Percentiles rank a stretch among this genome's conserved stretches.
phyloP scores from a whole-genome alignment of 1,284 basidiomycete species.

The Porogramme epimiltina region DNA sequence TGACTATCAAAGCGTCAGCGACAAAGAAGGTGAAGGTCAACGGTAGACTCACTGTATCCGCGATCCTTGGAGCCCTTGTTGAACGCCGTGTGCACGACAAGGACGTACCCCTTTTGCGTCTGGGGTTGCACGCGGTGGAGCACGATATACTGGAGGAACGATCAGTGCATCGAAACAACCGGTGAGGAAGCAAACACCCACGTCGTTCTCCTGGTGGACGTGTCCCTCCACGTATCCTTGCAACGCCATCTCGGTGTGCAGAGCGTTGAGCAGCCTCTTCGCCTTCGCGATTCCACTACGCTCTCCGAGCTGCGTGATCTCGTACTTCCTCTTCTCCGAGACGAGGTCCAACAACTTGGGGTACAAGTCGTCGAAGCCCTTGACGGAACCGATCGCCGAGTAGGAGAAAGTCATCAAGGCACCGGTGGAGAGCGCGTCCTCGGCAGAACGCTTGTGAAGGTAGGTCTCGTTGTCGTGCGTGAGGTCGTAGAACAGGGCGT shows the following conservation, averaged over 20 bases:
- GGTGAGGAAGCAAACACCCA: too few species aligned
- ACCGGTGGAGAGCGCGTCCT: constrained; percentile 91
- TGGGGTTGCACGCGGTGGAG: constrained; percentile 87
- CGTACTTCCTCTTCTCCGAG: constrained; percentile 79
- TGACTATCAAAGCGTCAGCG: constrained; percentile 49
- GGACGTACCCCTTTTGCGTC: constrained; percentile 90
- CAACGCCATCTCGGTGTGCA: constrained; percentile 89
- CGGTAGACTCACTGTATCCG: constrained; percentile 62
- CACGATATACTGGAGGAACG: constrained; percentile 75
- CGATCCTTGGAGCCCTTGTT: constrained; percentile 76
- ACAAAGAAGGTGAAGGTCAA: neutral
- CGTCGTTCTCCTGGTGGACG: constrained; percentile 93
- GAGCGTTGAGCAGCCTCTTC: constrained; percentile 83
- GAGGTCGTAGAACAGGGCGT: constrained; percentile 91
- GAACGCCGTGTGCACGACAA: constrained; percentile 91
- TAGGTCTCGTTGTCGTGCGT: constrained; percentile 97
- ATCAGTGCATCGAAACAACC: too few species aligned
- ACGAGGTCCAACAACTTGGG: constrained; percentile 90
- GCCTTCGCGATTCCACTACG: constrained; percentile 75
- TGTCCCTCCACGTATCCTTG: constrained; percentile 86
- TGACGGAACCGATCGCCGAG: constrained; percentile 88
- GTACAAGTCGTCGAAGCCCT: constrained; percentile 96
- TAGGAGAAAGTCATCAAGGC: constrained; percentile 86
- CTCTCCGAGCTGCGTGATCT: constrained; percentile 53
- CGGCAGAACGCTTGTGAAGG: constrained; percentile 85